These are phyloP conservation scores for Coemansia sp. DNA, from an alignment of 192 early-diverging fungal genomes.

Conservation along the genomic window DNA sequence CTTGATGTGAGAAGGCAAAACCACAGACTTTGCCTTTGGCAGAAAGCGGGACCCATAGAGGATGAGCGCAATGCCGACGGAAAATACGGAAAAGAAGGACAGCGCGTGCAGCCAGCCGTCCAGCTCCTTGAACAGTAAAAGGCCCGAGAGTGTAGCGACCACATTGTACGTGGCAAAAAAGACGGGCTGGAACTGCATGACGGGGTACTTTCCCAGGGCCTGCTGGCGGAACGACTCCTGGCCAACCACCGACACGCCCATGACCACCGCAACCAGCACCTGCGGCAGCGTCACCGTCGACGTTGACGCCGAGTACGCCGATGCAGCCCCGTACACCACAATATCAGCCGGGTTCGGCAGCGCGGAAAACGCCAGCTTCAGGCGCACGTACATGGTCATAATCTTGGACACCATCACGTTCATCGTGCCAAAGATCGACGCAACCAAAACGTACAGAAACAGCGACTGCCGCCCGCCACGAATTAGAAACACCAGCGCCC, in stretches of 20 bases:
- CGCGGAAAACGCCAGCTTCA: slow-evolving; percentile 18
- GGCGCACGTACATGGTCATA: slow-evolving; percentile 43
- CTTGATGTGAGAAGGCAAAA: slow-evolving; percentile 43
- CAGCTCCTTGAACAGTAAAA: slow-evolving; percentile 48
- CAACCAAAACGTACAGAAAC: slow-evolving; percentile 38
- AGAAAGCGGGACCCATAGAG: slow-evolving; percentile 43
- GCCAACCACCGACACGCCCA: slow-evolving; percentile 41
- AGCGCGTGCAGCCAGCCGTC: slow-evolving; percentile 27
- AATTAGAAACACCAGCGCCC: slow-evolving; percentile 23
- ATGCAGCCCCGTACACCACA: slow-evolving; percentile 36
- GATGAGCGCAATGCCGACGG: slow-evolving; percentile 31
- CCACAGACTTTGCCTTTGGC: slow-evolving; percentile 32
- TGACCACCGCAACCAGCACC: slow-evolving; percentile 17
- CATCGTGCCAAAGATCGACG: slow-evolving; percentile 49
- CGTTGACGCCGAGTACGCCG: slow-evolving; percentile 6
- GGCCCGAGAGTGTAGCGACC: slow-evolving; percentile 37
- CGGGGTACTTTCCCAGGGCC: slow-evolving; percentile 48
- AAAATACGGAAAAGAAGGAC: slow-evolving; percentile 34
- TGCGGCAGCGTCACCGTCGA: slow-evolving; percentile 21
- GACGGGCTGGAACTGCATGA: slow-evolving; percentile 52
- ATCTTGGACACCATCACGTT: slow-evolving; percentile 52
- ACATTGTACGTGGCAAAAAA: slow-evolving; percentile 54
- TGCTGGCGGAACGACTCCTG: slow-evolving; percentile 52
- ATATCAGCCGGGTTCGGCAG: slow-evolving; percentile 41
- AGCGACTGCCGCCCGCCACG: slow-evolving; percentile 25